A percentile compares a stretch with the other conserved stretches of the same genome.
Evolutionary conservation across 1,284 basidiomycete species (phyloP).

Genomic region (Vanrija humicola): DNA sequence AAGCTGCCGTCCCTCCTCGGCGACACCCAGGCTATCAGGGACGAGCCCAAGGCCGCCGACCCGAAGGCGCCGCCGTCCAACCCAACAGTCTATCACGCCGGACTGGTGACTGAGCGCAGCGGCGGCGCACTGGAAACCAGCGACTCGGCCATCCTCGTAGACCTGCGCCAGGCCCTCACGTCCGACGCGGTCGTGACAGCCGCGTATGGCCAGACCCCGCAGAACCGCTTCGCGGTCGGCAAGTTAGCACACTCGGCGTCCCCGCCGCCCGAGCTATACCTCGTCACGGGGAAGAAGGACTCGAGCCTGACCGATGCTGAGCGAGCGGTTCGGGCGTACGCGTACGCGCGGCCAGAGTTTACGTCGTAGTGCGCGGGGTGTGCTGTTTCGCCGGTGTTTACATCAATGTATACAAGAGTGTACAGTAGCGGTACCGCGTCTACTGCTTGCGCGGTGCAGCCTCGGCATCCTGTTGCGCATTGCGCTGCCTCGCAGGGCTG

Average conservation of each 20-base stretch:
- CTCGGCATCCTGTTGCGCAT: too few relatives aligned
- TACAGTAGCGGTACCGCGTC: too few relatives aligned
- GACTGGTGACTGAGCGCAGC: not conserved
- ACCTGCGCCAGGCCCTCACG: not conserved
- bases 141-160: conserved; percentile 10
- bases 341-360: conserved; percentile 5
- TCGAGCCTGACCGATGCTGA: conserved; percentile 42
- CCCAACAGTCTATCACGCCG: conserved; percentile 9
- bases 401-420: too few relatives aligned
- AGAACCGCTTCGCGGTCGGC: conserved; percentile 24
- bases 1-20: conserved; percentile 1
- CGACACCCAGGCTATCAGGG: not conserved
- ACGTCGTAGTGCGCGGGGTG: not conserved
- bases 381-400: too few relatives aligned
- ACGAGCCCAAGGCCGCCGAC: not conserved
- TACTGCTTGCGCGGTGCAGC: too few relatives aligned
- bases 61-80: not conserved
- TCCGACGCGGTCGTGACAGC: conserved; percentile 6
- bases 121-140: conserved; percentile 17
- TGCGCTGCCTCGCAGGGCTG: too few relatives aligned
- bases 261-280: conserved; percentile 21
- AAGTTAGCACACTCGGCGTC: conserved; percentile 8
- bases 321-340: conserved; percentile 19
- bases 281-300: conserved; percentile 29
- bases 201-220: conserved; percentile 24